A percentile compares a stretch with the other conserved stretches of the same genome.
Conservation (phyloP, 768 basidiomycete genomes). For the Stropharia rugosoannulata region DNA sequence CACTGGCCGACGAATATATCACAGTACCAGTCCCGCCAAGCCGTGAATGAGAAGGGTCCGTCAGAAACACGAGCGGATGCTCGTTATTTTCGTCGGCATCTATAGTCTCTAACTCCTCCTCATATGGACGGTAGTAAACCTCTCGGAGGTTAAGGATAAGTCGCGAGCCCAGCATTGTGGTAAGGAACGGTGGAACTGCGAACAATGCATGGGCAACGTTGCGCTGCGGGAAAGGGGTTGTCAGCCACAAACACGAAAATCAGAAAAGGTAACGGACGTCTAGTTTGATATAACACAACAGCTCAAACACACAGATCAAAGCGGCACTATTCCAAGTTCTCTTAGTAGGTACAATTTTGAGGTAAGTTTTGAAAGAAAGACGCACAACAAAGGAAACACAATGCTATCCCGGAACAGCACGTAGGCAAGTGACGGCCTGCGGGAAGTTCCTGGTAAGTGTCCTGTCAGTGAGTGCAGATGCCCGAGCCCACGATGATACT, state of each 20-base stretch:
- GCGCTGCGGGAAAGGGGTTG: neutral
- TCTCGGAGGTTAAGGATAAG: slow-evolving; percentile 13
- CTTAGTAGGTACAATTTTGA: neutral
- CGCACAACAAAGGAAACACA: slow-evolving; percentile 14
- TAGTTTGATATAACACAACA: neutral
- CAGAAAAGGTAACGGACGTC: neutral
- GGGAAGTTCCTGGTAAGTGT: neutral
- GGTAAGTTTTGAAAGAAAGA: neutral
- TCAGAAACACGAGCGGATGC: neutral
- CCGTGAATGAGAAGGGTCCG: neutral
- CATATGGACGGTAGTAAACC: slow-evolving; percentile 10
- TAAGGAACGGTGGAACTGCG: neutral
- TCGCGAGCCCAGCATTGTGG: slow-evolving; percentile 7
- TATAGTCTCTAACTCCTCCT: slow-evolving; percentile 6
- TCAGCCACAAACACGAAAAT: neutral
- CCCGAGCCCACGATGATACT: slow-evolving; percentile 6
- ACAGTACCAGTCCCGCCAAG: too few species aligned
- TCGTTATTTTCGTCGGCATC: neutral
- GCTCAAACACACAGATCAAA: neutral
- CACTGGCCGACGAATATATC: too few species aligned
- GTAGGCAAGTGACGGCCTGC: slow-evolving; percentile 5
- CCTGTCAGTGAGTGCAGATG: neutral
- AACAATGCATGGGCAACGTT: slow-evolving; percentile 4
- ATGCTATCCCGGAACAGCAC: slow-evolving; percentile 16
- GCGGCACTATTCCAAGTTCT: neutral